phyloP scores from a whole-genome alignment of 169 alveolate species.

The Eimeria praecox region DNA sequence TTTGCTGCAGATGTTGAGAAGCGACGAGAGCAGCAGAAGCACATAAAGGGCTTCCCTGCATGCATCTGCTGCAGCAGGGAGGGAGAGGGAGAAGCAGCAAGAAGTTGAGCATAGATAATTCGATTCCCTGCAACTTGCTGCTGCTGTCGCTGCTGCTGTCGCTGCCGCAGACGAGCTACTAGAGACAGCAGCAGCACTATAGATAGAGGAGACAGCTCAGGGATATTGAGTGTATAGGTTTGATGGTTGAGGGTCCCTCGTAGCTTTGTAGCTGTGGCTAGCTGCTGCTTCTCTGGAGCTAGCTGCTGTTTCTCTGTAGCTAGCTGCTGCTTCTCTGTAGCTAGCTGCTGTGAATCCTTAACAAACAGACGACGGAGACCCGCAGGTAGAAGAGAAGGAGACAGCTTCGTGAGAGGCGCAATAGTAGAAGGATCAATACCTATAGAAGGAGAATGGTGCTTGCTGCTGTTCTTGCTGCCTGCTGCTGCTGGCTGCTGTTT shows the following conservation, averaged over 20 bases:
- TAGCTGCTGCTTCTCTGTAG: conserved; percentile 4
- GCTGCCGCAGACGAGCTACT: conserved; percentile 56
- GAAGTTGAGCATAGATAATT: conserved; percentile 47
- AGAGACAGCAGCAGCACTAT: conserved; percentile 19
- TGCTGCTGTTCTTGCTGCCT: conserved; percentile 4
- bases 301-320: background rate
- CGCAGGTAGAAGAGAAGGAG: conserved; percentile 10
- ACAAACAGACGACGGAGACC: conserved; percentile 6
- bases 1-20: conserved; percentile 22
- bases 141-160: conserved; percentile 68
- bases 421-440: background rate
- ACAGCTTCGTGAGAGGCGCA: background rate
- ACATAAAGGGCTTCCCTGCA: conserved; percentile 43
- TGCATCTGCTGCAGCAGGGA: conserved; percentile 65
- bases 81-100: conserved; percentile 43
- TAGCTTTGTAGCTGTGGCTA: background rate
- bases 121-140: conserved; percentile 39
- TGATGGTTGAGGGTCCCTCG: background rate
- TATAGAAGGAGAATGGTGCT: background rate
- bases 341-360: conserved; percentile 13
- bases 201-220: conserved; percentile 3
- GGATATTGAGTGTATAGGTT: conserved; percentile 3
- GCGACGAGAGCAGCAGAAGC: conserved; percentile 64
- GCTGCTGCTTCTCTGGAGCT: conserved; percentile 25
- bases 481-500: conserved; percentile 30